These are phyloP conservation scores for Fraxinus sp. DNA, from an alignment of 305 asterid species.

Conservation along the genomic window DNA sequence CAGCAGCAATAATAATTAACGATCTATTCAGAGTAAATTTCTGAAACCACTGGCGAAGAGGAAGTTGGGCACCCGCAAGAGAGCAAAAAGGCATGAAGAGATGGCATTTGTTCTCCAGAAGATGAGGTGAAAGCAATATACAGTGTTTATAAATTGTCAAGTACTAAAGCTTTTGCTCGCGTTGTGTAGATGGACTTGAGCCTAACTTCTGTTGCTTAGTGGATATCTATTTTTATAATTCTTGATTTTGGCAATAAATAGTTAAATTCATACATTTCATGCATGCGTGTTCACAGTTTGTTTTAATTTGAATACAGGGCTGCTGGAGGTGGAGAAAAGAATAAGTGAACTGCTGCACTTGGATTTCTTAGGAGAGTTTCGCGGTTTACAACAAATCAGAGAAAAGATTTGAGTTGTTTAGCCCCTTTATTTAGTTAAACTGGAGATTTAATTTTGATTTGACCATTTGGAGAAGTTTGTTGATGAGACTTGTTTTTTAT, in stretches of 20 bases:
- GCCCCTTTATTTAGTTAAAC: neutral
- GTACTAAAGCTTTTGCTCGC: neutral
- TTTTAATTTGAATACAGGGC: neutral
- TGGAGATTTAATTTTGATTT: neutral
- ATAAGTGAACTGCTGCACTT: neutral
- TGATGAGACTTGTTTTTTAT: neutral
- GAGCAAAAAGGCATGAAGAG: slow-evolving; percentile 37
- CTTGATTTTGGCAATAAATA: neutral
- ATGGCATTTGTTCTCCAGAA: slow-evolving; percentile 42
- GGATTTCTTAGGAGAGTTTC: neutral
- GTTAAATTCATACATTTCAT: neutral
- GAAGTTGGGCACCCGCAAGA: neutral
- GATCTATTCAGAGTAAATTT: slow-evolving; percentile 9
- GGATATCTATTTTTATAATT: no score
- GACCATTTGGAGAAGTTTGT: neutral
- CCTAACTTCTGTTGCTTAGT: neutral
- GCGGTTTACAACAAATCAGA: no score
- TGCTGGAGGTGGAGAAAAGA: neutral
- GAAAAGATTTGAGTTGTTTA: neutral
- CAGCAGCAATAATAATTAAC: slow-evolving; percentile 14
- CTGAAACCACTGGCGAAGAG: neutral
- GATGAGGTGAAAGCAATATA: slow-evolving; percentile 27
- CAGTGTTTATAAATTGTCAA: no score
- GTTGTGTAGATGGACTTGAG: neutral
- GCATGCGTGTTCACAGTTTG: neutral